phyloP scores from a whole-genome alignment of 371 early-diverging fungal genomes.

The Mucor lusitanicus region DNA sequence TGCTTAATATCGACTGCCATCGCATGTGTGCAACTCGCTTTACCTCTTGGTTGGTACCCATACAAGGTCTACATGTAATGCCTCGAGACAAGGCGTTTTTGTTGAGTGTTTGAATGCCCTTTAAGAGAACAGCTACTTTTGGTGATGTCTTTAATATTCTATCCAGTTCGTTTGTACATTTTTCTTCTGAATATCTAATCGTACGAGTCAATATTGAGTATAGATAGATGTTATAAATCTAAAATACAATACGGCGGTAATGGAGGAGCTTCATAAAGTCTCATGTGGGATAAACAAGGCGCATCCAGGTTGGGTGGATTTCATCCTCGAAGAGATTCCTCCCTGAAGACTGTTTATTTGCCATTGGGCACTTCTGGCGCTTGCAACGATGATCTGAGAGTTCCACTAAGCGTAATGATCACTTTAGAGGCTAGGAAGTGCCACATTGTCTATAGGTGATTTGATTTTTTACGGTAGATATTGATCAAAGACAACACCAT shows the following conservation, averaged over 20 bases:
- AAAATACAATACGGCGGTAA: slow-evolving; percentile 20
- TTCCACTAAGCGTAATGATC: too few species aligned
- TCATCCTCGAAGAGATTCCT: too few species aligned
- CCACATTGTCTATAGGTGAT: too few species aligned
- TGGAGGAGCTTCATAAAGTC: slow-evolving; percentile 23
- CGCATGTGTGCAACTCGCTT: background rate
- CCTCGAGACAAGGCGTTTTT: slow-evolving; percentile 35
- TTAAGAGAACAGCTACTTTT: slow-evolving; percentile 33
- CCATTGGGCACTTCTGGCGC: too few species aligned
- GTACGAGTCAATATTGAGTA: background rate
- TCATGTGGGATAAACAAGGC: slow-evolving; percentile 7
- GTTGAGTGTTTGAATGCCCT: slow-evolving; percentile 40
- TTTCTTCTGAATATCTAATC: slow-evolving; percentile 23
- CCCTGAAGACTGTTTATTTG: too few species aligned
- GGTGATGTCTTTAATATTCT: slow-evolving; percentile 32
- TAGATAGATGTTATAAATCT: background rate
- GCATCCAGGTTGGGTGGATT: too few species aligned
- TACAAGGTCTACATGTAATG: slow-evolving; percentile 46
- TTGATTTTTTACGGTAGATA: too few species aligned
- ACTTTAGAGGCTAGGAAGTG: too few species aligned
- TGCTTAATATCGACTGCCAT: background rate
- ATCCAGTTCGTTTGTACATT: slow-evolving; percentile 42
- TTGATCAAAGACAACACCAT: too few species aligned
- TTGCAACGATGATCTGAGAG: too few species aligned
- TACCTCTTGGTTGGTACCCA: slow-evolving; percentile 43